phyloP scores from a whole-genome alignment of 1,139 yeast species.

The Candida anutae region DNA sequence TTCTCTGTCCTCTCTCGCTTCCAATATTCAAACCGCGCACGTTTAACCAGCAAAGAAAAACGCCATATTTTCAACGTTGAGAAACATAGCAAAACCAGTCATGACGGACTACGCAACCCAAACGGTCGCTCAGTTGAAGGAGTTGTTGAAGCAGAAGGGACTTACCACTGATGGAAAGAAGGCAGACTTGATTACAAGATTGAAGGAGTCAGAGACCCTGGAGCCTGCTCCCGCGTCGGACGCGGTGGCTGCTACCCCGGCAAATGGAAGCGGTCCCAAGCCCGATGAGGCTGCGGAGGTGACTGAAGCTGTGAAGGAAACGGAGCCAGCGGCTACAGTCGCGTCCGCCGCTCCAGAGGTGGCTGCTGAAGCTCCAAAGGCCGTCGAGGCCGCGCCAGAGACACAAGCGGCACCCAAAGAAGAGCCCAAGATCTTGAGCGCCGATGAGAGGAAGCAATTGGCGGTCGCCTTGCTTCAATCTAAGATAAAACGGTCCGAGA shows the following conservation, averaged over 20 bases:
- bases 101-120: constrained; percentile 56
- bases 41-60: too few relatives aligned
- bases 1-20: neutral
- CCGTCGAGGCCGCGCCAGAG: constrained; percentile 7
- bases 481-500: constrained; percentile 65
- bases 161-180: constrained; percentile 76
- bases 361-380: constrained; percentile 5
- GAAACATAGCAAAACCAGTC: constrained; percentile 5
- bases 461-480: constrained; percentile 64
- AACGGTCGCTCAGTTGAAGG: constrained; percentile 85
- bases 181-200: constrained; percentile 69
- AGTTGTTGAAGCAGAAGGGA: constrained; percentile 58
- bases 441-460: constrained; percentile 63
- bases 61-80: too few relatives aligned
- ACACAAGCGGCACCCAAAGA: constrained; percentile 11
- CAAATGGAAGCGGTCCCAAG: constrained; percentile 12
- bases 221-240: constrained; percentile 10
- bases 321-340: constrained; percentile 6
- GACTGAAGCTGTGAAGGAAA: constrained; percentile 1
- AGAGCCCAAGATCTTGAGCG: constrained; percentile 38
- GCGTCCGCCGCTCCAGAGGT: constrained; percentile 8
- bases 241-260: constrained; percentile 8
- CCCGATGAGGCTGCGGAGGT: constrained; percentile 8
- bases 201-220: constrained; percentile 26
- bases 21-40: constrained; percentile 1